These are phyloP conservation scores for Microcos paniculata DNA, from an alignment of 345 rosid genomes.

Conservation along the genomic window DNA sequence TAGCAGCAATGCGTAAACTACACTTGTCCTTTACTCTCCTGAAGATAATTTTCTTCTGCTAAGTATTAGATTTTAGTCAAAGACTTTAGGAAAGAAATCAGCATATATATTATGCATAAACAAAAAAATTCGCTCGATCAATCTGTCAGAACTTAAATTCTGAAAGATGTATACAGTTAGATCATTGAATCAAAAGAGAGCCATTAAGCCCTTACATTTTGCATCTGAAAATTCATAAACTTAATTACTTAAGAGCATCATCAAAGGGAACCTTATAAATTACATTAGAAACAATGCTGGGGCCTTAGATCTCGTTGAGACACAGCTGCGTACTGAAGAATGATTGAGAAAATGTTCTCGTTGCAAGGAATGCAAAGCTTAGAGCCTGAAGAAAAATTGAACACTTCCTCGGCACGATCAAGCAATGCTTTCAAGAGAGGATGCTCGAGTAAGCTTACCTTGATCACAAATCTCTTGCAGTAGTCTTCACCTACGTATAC, in stretches of 20 bases:
- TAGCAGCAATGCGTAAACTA: too few relatives aligned
- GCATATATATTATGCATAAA: too few relatives aligned
- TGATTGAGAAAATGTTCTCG: slow-evolving; percentile 23
- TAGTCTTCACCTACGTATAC: slow-evolving; percentile 39
- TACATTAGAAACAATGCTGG: slow-evolving; percentile 4
- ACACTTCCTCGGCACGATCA: slow-evolving; percentile 36
- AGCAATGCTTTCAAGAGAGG: slow-evolving; percentile 38
- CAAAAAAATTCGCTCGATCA: too few relatives aligned
- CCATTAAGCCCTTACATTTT: too few relatives aligned
- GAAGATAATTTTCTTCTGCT: too few relatives aligned
- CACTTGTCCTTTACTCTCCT: too few relatives aligned
- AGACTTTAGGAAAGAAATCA: too few relatives aligned
- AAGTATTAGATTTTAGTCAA: too few relatives aligned
- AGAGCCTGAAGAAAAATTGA: slow-evolving; percentile 22
- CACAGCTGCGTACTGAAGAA: slow-evolving; percentile 14
- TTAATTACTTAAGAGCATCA: neutral
- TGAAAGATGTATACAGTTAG: too few relatives aligned
- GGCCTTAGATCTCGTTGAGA: slow-evolving; percentile 11
- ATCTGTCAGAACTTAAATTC: too few relatives aligned
- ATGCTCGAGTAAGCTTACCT: slow-evolving; percentile 26
- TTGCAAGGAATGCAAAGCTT: slow-evolving; percentile 37
- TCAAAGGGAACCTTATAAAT: neutral
- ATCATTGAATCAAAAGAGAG: too few relatives aligned
- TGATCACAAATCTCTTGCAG: slow-evolving; percentile 34
- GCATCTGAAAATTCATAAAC: too few relatives aligned